Evolutionary conservation across 2,329 filamentous ascomycete genomes (phyloP), one percentile per base, ranked within the genome.

Genomic region (Parascedosporium putredinis): DNA sequence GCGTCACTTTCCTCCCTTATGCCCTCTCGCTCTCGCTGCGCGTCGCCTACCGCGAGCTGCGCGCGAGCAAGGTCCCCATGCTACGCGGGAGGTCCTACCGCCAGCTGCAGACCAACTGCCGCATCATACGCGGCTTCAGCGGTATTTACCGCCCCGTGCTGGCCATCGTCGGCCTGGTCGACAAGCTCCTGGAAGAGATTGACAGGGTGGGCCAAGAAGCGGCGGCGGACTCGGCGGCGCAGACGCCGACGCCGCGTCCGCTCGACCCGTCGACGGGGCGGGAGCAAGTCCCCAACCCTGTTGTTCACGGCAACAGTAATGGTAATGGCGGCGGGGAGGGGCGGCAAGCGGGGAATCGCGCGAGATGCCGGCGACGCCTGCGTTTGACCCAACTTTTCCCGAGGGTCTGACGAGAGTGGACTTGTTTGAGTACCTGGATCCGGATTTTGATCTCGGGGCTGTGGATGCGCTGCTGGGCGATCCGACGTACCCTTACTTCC

Each of bases 151-250:
- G 49, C 12, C 49, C 49, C 3, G 49, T 43, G 9, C 4, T 24
- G 5, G 43, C 33, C 9, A 46, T 50, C n/a, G 49, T 50, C 20
- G 70, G 72, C 49, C 67, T 93, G 14, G 67, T 93, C 55, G 67
- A 74, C 36, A 74, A 74, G 40, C 72, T 94, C 36, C 69, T 72
- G 5, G 62, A 74, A 47, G 85, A 91, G 60, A 66, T 88, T 1
- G 64, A 76, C 47, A 79, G 55, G 73, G 86, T 87, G 67, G 64
- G 76, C 64, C 43, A 33, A 8, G 43, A 22, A 8, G n/a, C 4
- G 2, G 18, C 20, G 9, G 14, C 45, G 45, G 12, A 42, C 23
- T 4, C 22, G 2, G 29, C 18, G 29, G 31, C 12, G 12, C 10
- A 12, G 31, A 16, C 22, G 6, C 33, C 22, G 45, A n/a, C n/a